A percentile compares a stretch with the other conserved stretches of the same genome.
These are phyloP conservation scores for Catharanthus roseus DNA, from an alignment of 257 asterid species.

Conservation along the genomic window DNA sequence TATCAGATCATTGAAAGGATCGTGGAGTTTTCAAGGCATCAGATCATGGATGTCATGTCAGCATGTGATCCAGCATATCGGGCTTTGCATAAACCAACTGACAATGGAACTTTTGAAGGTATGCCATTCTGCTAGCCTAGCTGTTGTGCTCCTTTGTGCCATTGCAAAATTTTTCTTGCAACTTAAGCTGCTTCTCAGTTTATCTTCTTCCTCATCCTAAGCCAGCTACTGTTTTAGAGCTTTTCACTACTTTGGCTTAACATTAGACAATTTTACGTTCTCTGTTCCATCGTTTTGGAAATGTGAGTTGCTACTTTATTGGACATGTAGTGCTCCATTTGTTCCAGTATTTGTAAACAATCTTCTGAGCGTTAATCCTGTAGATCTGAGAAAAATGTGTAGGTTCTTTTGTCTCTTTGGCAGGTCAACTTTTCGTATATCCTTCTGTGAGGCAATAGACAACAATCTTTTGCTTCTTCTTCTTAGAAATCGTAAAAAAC, in stretches of 20 bases:
- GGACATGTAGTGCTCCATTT: not conserved
- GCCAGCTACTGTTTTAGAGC: not conserved
- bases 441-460: not conserved
- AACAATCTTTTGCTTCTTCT: not conserved
- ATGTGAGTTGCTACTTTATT: not conserved
- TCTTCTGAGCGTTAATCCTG: not conserved
- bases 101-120: constrained; percentile 64
- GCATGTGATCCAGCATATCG: constrained; percentile 92
- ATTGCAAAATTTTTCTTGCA: not conserved
- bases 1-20: constrained; percentile 91
- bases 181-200: not conserved
- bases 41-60: constrained; percentile 76
- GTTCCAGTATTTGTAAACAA: not conserved
- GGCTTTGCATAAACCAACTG: constrained; percentile 80
- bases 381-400: not conserved
- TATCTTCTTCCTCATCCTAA: not conserved
- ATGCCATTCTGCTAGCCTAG: constrained; percentile 24
- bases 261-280: not conserved
- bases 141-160: not conserved
- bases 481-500: not conserved
- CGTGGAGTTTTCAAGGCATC: constrained; percentile 93
- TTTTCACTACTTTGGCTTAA: not conserved
- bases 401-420: not conserved
- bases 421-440: not conserved
- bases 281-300: not conserved